Base-by-base conservation (phyloP, 164 flowering plant species). In the Echeveria elegans region DNA sequence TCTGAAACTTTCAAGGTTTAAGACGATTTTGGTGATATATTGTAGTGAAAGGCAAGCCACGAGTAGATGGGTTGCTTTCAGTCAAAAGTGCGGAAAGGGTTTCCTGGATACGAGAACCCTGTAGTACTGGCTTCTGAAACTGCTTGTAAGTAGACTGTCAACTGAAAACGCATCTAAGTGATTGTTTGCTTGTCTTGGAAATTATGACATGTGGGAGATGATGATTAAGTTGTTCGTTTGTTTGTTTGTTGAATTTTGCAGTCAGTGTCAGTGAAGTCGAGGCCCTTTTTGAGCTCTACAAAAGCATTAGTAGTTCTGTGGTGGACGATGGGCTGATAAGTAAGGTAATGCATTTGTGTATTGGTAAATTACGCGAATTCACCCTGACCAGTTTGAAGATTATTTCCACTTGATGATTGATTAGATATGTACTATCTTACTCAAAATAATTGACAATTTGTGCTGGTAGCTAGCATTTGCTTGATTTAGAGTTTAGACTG, bases 31-130 rank as follows among this genome's bases (percentile, higher is more conserved):
- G 76, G 68, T 78, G 77, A 65, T 79, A 45, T 73, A 68, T 66
- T 68, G 72, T 73, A 70, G 77, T 65, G n/a, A 78, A 73, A 77
- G 82, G 75, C 66, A 69, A 73, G 74, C 53, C 53, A 70, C 65
- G 68, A 24, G 72, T 74, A 75, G 81, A 94, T 94, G 98, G 97
- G 98, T 80, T 94, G 98, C 71, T 82, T 84, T 71, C 76, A 71
- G 10, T 94, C 98, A 23, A 86, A 67, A 32, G 78, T 67, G 34
- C 77, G 74, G 71, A 86, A 73, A 65, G 88, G 82, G 70, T 80
- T 68, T 70, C 95, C 87, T 24, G 96, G 93, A 68, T 75, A 82
- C 29, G 96, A 94, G 75, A 87, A 91, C 67, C 98, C 98, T 2
- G 81, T 86, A 7, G 29, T 16, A 32, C 96, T 94, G 4, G 91